Evolutionary conservation across 192 early-diverging fungal genomes (phyloP).

Genomic region (Thoreauomyces humboldtii): DNA sequence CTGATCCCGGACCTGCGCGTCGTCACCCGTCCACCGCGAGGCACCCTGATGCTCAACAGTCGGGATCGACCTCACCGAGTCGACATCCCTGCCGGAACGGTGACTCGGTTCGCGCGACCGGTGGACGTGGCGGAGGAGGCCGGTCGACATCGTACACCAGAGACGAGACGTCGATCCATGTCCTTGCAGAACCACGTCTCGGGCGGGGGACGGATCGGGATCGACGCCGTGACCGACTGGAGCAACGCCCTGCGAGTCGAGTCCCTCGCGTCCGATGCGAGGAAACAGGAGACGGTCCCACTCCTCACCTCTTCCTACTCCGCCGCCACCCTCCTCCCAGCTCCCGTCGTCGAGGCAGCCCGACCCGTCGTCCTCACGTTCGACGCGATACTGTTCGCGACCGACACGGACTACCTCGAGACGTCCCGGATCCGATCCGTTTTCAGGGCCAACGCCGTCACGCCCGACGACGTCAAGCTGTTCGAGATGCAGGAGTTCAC

Average conservation of each 20-base stretch:
- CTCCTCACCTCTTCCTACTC: no score
- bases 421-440: slow-evolving; percentile 43
- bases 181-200: no score
- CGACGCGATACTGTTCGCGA: slow-evolving; percentile 58
- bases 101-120: slow-evolving; percentile 23
- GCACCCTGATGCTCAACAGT: slow-evolving; percentile 18
- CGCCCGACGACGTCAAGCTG: slow-evolving; percentile 53
- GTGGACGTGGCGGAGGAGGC: no score
- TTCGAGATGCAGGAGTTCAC: slow-evolving; percentile 63
- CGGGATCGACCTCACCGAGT: not conserved
- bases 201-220: no score
- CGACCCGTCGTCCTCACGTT: slow-evolving; percentile 30
- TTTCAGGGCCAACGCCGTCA: slow-evolving; percentile 53
- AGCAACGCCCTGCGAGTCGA: no score
- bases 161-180: no score
- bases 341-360: not conserved
- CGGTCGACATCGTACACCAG: no score
- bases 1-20: slow-evolving; percentile 4
- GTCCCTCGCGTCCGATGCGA: no score
- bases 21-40: slow-evolving; percentile 18
- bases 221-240: no score
- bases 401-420: slow-evolving; percentile 64
- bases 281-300: no score
- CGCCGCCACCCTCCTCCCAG: not conserved
- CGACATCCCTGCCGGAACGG: slow-evolving; percentile 9